Evolutionary conservation across 1,284 basidiomycete genomes (phyloP), one percentile per base, ranked within the genome.

Genomic region (Ceratobasidium theobromae): DNA sequence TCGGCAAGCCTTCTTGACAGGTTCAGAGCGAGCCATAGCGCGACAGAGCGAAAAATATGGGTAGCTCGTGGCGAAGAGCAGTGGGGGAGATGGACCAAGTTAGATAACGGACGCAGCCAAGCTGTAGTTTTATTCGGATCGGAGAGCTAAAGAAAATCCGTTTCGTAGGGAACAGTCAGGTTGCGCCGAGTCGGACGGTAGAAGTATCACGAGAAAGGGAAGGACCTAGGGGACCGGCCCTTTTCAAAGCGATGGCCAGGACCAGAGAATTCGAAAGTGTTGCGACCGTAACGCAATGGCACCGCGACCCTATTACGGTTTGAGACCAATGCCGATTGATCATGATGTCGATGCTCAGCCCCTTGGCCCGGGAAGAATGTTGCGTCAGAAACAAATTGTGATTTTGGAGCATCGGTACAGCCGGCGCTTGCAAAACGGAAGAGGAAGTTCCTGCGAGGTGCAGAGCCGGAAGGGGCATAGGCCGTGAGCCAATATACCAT

Each of bases 21-120:
- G 57, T 45, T 60, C 57, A 27, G 57, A 25, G 41, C 32, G 45
- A 27, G 30, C 33, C 57, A 60, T 60, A 6, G 49, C 33, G 18
- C 53, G 21, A 18, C n/a, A 23, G 51, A 4, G 16, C 18, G 35
- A 14, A 35, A 14, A 40, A n/a, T n/a, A n/a, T n/a, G n/a, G n/a
- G n/a, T n/a, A n/a, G n/a, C n/a, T n/a, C n/a, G n/a, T n/a, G n/a
- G n/a, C n/a, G n/a, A n/a, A n/a, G n/a, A n/a, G n/a, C 5, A n/a
- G 30, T 51, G 28, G 49, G 49, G 16, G 5, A 27, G 25, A n/a
- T 38, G 35, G 16, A 38, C 35, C n/a, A n/a, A n/a, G n/a, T n/a
- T n/a, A n/a, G n/a, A n/a, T n/a, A n/a, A n/a, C n/a, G n/a, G n/a
- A n/a, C n/a, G n/a, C n/a, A n/a, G n/a, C n/a, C n/a, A n/a, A n/a